Evolutionary conservation across 164 flowering plant species (phyloP).

Genomic region (Vitis labrusca): DNA sequence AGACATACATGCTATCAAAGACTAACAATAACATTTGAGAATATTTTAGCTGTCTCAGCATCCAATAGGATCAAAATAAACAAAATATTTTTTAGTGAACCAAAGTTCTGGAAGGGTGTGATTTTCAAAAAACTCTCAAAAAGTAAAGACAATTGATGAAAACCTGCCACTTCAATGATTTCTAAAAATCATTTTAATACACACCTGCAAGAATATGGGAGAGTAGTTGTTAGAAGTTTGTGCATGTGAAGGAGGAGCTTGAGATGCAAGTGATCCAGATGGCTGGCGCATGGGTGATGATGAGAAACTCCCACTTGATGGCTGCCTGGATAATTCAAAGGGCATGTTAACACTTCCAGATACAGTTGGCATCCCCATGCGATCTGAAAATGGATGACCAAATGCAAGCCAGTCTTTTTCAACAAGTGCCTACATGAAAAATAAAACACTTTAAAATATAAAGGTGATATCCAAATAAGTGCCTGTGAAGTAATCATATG

Average conservation of each 20-base stretch:
- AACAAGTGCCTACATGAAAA: conserved; percentile 75
- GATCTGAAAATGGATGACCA: conserved; percentile 98
- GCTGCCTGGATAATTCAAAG: conserved; percentile 67
- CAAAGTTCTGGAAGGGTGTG: no score
- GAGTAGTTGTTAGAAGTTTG: conserved; percentile 72
- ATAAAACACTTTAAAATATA: background rate
- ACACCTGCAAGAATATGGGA: conserved; percentile 96
- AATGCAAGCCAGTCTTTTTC: conserved; percentile 99
- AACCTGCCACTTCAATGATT: background rate
- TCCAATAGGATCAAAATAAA: no score
- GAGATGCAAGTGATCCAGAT: conserved; percentile 58
- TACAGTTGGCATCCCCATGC: conserved; percentile 74
- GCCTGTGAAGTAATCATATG: background rate
- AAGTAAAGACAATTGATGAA: background rate
- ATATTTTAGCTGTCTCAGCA: no score
- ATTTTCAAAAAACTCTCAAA: background rate
- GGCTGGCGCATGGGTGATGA: conserved; percentile 73
- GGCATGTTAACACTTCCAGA: conserved; percentile 47
- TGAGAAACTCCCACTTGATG: conserved; percentile 63
- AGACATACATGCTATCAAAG: no score
- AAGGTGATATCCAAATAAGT: background rate
- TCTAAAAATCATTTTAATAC: background rate
- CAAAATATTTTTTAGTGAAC: no score
- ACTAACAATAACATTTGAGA: no score
- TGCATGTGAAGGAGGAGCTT: conserved; percentile 57